phyloP scores from a whole-genome alignment of 1,284 basidiomycete species.

The Pseudozyma tsukubaensis region DNA sequence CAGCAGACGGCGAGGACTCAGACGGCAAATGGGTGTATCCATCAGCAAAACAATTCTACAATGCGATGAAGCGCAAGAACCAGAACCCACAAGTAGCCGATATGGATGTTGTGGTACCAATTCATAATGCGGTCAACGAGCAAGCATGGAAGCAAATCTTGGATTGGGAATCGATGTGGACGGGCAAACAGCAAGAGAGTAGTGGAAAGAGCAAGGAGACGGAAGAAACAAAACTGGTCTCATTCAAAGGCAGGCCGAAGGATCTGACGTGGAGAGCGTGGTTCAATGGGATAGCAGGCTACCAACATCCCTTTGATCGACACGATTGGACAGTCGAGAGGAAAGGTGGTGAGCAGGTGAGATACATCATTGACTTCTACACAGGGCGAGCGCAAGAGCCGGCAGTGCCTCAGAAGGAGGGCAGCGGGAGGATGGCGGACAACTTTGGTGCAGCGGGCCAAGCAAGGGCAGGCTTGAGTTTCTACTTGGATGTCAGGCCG shows the following conservation, averaged over 20 bases:
- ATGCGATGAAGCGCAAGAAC: constrained; percentile 90
- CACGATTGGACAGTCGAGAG: constrained; percentile 98
- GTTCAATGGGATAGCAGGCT: constrained; percentile 87
- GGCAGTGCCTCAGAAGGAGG: constrained; percentile 56
- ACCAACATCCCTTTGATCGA: constrained; percentile 92
- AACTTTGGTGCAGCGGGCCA: constrained; percentile 26
- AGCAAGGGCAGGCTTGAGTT: constrained; percentile 71
- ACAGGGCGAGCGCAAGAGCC: constrained; percentile 75
- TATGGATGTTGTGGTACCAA: constrained; percentile 96
- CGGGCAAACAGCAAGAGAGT: constrained; percentile 3
- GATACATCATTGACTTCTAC: constrained; percentile 99
- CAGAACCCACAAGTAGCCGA: constrained; percentile 77
- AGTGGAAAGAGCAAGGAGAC: constrained; percentile 9
- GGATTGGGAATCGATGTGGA: constrained; percentile 79
- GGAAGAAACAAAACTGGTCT: constrained; percentile 80
- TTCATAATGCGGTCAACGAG: constrained; percentile 99
- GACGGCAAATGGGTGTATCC: constrained; percentile 90
- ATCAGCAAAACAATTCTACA: constrained; percentile 96
- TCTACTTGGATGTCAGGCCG: constrained; percentile 93
- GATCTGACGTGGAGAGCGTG: constrained; percentile 81
- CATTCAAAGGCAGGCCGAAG: constrained; percentile 75
- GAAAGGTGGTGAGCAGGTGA: constrained; percentile 80
- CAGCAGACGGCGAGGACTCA: constrained; percentile 31
- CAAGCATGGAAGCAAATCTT: constrained; percentile 91
- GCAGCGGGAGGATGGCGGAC: constrained; percentile 8